These are phyloP conservation scores for Artomyces pyxidatus DNA, from an alignment of 768 basidiomycete species.

Conservation along the genomic window DNA sequence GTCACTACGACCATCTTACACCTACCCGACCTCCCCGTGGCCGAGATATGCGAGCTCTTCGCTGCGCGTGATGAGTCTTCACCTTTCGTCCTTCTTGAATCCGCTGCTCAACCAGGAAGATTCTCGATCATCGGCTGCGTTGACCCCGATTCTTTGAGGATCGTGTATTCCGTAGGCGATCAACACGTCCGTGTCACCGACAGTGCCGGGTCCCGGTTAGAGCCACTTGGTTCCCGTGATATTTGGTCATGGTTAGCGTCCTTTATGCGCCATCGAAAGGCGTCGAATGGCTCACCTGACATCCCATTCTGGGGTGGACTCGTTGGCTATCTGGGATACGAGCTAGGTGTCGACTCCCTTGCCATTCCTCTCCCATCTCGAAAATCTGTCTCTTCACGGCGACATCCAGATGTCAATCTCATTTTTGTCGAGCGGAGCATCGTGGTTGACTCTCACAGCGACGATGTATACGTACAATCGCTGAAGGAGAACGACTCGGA, in stretches of 20 bases:
- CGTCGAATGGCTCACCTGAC: slow-evolving; percentile 37
- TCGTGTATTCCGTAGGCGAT: slow-evolving; percentile 51
- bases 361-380: slow-evolving; percentile 32
- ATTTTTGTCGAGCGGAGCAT: slow-evolving; percentile 75
- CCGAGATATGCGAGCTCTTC: slow-evolving; percentile 51
- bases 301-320: slow-evolving; percentile 83
- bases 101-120: slow-evolving; percentile 65
- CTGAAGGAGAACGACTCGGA: slow-evolving; percentile 44
- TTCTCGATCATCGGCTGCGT: slow-evolving; percentile 66
- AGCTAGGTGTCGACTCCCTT: slow-evolving; percentile 58
- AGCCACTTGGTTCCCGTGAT: slow-evolving; percentile 41
- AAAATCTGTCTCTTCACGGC: slow-evolving; percentile 17
- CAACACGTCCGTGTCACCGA: slow-evolving; percentile 35
- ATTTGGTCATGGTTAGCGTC: slow-evolving; percentile 69
- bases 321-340: slow-evolving; percentile 72
- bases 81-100: slow-evolving; percentile 70
- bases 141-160: slow-evolving; percentile 42
- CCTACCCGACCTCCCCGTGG: slow-evolving; percentile 33
- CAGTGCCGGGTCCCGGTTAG: slow-evolving; percentile 26
- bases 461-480: slow-evolving; percentile 55
- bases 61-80: slow-evolving; percentile 48
- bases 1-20: slow-evolving; percentile 26
- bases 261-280: slow-evolving; percentile 54
- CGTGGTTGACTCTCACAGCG: slow-evolving; percentile 49
- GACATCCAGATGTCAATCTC: slow-evolving; percentile 66